Evolutionary conservation across 352 stramenopile species (phyloP), one percentile per base, ranked within the genome.

Genomic region (Pythium phragmiticola): DNA sequence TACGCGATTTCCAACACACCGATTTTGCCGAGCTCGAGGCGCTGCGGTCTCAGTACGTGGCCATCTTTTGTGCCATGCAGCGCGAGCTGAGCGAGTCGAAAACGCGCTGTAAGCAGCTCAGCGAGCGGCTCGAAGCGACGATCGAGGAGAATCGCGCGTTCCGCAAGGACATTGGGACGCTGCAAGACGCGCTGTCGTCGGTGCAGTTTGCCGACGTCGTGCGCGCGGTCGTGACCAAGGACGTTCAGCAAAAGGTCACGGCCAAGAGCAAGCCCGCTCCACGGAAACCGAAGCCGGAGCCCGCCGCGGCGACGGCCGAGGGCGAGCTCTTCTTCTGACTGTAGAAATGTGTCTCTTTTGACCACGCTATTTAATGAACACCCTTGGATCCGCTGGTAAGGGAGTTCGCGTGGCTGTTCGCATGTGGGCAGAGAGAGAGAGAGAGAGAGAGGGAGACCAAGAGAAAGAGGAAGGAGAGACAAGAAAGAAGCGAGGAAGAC

Each of bases 31-130:
- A 83, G 14, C 52, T 84, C 13, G 58, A 70, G 19, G 69, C 71
- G 21, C 63, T 89, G 60, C 72, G 74, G 28, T 59, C 74, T 19
- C 78, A 78, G 53, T 92, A 92, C 41, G 76, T 85, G 8, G 65
- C 77, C 37, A 86, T 92, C 69, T 88, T 92, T 56, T 83, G 78
- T 34, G 78, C 75, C 3, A 43, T 92, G 41, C 83, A 92, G 51
- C 72, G 70, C 14, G 78, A 88, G 58, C 59, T 92, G 60, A 67
- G 76, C 49, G 76, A 78, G 46, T 80, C 75, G 63, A 89, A 89
- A 66, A 64, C 78, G 13, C 78, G 80, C n/a, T 60, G 82, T 13
- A 54, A 68, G 28, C 71, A 59, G n/a, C 65, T 92, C 30, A 74
- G 66, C 26, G 77, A 78, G 47, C 74, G 77, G 16, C 69, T 90